Evolutionary conservation across 495 filamentous ascomycete species (phyloP).

Genomic region (Xylaria telfairii): DNA sequence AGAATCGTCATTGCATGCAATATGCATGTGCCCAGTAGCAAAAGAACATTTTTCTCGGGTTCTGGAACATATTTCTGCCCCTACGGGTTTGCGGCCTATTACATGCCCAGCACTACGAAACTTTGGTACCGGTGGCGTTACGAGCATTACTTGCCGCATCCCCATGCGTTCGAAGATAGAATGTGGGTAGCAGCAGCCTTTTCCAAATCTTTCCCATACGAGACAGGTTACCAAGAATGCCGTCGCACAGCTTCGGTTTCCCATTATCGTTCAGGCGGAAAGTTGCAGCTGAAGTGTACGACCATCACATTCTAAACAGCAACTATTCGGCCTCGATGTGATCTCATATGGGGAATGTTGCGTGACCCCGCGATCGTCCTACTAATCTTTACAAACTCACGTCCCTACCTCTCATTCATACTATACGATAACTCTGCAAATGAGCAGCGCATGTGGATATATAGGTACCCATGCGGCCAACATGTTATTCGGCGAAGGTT

Average conservation of each 20-base stretch:
- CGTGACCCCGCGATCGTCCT: constrained; percentile 26
- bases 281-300: constrained; percentile 33
- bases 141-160: constrained; percentile 12
- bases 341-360: constrained; percentile 17
- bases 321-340: constrained; percentile 19
- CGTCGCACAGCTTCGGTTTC: constrained; percentile 21
- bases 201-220: constrained; percentile 31
- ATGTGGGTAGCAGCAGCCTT: constrained; percentile 22
- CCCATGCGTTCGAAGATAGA: neutral
- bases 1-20: constrained; percentile 19
- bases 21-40: constrained; percentile 21
- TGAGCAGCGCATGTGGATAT: constrained; percentile 31
- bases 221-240: constrained; percentile 27
- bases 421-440: constrained; percentile 13
- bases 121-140: constrained; percentile 16
- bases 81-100: constrained; percentile 13
- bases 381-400: constrained; percentile 31
- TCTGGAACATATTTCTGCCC: constrained; percentile 21
- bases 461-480: constrained; percentile 32
- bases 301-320: constrained; percentile 5
- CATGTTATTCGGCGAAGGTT: constrained; percentile 30
- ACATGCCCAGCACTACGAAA: constrained; percentile 18
- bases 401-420: constrained; percentile 27
- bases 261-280: constrained; percentile 42
- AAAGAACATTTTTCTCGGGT: constrained; percentile 22